Evolutionary conservation across 805 yeast genomes (phyloP).

Genomic region (Ogataea dorogensis): DNA sequence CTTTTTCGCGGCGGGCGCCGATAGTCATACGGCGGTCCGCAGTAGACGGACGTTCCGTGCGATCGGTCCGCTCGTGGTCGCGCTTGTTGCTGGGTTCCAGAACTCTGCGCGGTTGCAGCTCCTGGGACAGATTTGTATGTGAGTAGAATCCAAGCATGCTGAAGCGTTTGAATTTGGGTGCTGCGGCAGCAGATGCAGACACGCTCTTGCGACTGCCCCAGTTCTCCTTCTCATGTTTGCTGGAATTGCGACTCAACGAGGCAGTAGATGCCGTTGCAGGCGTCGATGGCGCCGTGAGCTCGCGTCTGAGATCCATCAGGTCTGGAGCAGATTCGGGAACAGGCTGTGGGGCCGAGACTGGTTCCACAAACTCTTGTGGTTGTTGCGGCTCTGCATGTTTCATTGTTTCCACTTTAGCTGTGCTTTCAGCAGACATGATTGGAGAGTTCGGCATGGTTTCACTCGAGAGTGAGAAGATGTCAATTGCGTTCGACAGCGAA

Average conservation of each 20-base stretch:
- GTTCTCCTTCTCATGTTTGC: slow-evolving; percentile 27
- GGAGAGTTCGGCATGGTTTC: slow-evolving; percentile 22
- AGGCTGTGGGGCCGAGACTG: not conserved
- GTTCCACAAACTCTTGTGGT: too few species aligned
- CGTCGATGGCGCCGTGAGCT: slow-evolving; percentile 1
- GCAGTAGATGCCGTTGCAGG: slow-evolving; percentile 3
- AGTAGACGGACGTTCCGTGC: slow-evolving; percentile 18
- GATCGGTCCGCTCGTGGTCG: slow-evolving; percentile 4
- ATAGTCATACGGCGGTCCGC: slow-evolving; percentile 35
- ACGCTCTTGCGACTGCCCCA: slow-evolving; percentile 21
- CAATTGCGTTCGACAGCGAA: slow-evolving; percentile 34
- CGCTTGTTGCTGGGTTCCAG: slow-evolving; percentile 19
- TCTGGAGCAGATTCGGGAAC: slow-evolving; percentile 1
- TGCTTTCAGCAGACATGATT: slow-evolving; percentile 7
- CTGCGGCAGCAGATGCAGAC: slow-evolving; percentile 10
- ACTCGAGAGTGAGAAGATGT: slow-evolving; percentile 25
- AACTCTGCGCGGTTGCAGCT: slow-evolving; percentile 13
- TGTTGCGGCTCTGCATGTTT: slow-evolving; percentile 4
- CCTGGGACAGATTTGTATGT: slow-evolving; percentile 16
- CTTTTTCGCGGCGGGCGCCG: slow-evolving; percentile 36
- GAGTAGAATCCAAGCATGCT: slow-evolving; percentile 34
- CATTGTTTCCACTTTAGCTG: slow-evolving; percentile 8
- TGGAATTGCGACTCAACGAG: slow-evolving; percentile 8
- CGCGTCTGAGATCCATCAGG: slow-evolving; percentile 1
- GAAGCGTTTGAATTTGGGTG: slow-evolving; percentile 32